phyloP scores from a whole-genome alignment of 2,329 filamentous ascomycete genomes.

The Scopulariopsis brevicaulis region DNA sequence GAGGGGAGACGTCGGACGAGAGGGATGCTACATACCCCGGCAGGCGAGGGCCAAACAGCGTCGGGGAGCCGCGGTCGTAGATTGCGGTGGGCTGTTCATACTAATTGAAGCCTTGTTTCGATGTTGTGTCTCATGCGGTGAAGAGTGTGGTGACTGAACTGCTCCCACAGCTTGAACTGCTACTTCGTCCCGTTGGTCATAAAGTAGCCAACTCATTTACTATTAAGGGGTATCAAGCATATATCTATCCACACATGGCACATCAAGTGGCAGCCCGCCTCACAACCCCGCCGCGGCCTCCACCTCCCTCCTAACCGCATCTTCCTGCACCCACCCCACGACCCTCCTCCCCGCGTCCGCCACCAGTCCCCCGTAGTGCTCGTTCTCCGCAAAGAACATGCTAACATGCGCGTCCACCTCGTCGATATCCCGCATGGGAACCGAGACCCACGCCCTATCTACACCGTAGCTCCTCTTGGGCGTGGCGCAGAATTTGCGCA shows the following conservation, averaged over 20 bases:
- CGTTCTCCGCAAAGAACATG: constrained; percentile 59
- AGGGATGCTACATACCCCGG: neutral
- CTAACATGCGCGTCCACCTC: constrained; percentile 79
- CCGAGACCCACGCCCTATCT: constrained; percentile 65
- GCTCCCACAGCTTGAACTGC: neutral
- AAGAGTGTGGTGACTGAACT: neutral
- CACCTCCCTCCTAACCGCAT: constrained; percentile 31
- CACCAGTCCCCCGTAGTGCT: constrained; percentile 67
- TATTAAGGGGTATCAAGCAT: neutral
- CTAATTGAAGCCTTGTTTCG: neutral
- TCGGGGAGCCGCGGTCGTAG: neutral
- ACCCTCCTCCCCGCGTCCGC: constrained; percentile 60
- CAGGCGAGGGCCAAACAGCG: neutral
- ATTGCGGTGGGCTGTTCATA: neutral
- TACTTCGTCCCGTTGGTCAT: neutral
- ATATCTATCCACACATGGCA: neutral
- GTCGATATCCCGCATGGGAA: constrained; percentile 75
- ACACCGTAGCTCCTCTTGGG: constrained; percentile 43
- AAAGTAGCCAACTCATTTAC: neutral
- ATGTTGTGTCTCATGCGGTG: neutral
- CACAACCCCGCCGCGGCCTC: neutral
- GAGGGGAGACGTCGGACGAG: neutral
- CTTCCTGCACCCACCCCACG: constrained; percentile 58
- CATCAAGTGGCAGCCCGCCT: neutral
- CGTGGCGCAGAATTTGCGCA: constrained; percentile 70